A percentile compares a stretch with the other conserved stretches of the same genome.
Evolutionary conservation across 129 eudicot species (phyloP).

Genomic region (Artemisia argyi): DNA sequence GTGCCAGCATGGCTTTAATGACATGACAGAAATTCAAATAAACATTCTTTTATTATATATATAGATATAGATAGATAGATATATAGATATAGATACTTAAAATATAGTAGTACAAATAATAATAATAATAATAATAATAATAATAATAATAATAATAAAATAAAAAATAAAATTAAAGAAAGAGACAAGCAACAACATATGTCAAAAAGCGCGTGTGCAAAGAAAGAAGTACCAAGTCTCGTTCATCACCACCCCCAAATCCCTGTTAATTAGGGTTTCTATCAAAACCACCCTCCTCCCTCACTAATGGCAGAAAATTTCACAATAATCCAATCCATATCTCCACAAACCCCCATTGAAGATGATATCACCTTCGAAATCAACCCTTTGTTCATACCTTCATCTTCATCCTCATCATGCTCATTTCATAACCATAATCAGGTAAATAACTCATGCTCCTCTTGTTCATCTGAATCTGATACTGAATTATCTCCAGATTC

Average conservation of each 20-base stretch:
- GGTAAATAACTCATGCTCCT: constrained; percentile 24
- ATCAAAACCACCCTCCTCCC: not conserved
- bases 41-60: no score
- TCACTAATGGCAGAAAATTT: not conserved
- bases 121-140: no score
- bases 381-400: constrained; percentile 37
- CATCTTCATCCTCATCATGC: constrained; percentile 22
- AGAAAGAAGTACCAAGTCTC: constrained; percentile 19
- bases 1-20: no score
- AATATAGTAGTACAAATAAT: no score
- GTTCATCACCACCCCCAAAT: not conserved
- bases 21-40: no score
- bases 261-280: constrained; percentile 1
- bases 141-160: no score
- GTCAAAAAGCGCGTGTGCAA: constrained; percentile 35
- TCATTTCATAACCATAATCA: constrained; percentile 16
- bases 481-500: constrained; percentile 41
- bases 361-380: constrained; percentile 35
- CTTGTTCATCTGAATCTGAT: constrained; percentile 27
- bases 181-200: constrained; percentile 5
- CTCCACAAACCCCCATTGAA: constrained; percentile 3
- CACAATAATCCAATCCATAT: not conserved
- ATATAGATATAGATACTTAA: no score
- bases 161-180: no score
- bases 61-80: no score